These are phyloP conservation scores for Moringa oleifera DNA, from an alignment of 345 rosid genomes.

Conservation along the genomic window DNA sequence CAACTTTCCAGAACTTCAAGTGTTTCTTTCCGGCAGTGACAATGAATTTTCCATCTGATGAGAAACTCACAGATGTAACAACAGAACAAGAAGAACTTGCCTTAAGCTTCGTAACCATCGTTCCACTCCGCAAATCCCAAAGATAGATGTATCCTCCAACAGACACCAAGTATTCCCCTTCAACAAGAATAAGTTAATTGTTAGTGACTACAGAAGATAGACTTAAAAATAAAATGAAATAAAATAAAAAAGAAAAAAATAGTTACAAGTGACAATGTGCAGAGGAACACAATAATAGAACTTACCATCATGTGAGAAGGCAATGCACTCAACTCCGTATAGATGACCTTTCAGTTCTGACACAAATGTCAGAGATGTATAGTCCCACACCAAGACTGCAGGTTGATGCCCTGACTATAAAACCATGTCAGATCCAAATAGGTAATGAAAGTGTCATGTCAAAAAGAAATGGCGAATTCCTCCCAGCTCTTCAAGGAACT, in stretches of 20 bases:
- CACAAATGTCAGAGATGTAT: conserved; percentile 31
- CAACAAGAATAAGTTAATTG: conserved; percentile 3
- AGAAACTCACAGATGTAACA: conserved; percentile 59
- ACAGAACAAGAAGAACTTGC: conserved; percentile 56
- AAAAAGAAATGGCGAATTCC: too few species aligned
- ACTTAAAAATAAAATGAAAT: not conserved
- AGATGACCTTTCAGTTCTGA: conserved; percentile 78
- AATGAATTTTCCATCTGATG: conserved; percentile 53
- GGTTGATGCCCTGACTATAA: conserved; percentile 71
- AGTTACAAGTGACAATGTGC: not conserved
- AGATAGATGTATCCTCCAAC: conserved; percentile 82
- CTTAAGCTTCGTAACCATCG: conserved; percentile 59
- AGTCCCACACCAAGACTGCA: conserved; percentile 77
- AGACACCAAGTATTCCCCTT: conserved; percentile 68
- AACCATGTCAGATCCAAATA: conserved; percentile 19
- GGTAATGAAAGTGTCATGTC: too few species aligned
- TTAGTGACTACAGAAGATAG: too few species aligned
- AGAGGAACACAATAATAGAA: conserved; percentile 2
- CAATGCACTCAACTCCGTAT: conserved; percentile 67
- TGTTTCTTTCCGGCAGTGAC: conserved; percentile 80
- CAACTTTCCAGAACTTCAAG: conserved; percentile 66
- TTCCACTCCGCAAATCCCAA: conserved; percentile 70
- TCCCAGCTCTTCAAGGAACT: too few species aligned
- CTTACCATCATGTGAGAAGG: conserved; percentile 82
- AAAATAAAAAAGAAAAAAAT: not conserved